A percentile compares a stretch with the other conserved stretches of the same genome.
Evolutionary conservation across 1,139 yeast genomes (phyloP).

Genomic region (Komagataea norvegica): DNA sequence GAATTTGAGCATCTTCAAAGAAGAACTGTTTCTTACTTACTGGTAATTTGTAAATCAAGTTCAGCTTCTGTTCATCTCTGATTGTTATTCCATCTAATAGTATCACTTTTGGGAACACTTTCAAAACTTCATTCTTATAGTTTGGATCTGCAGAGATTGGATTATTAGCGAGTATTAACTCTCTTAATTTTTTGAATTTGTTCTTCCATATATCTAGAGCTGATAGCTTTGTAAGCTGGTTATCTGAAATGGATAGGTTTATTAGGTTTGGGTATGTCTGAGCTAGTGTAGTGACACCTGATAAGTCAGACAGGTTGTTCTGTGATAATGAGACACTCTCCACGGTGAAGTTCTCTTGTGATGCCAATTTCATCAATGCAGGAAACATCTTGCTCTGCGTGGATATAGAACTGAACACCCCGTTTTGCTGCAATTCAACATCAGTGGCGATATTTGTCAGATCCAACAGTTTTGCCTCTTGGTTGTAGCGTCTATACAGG

Average conservation of each 20-base stretch:
- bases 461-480: conserved; percentile 62
- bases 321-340: conserved; percentile 73
- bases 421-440: conserved; percentile 52
- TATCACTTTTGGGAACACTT: conserved; percentile 70
- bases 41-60: conserved; percentile 50
- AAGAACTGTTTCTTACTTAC: conserved; percentile 51
- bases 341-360: conserved; percentile 42
- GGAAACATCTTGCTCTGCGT: conserved; percentile 79
- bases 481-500: conserved; percentile 61
- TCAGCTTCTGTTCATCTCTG: conserved; percentile 64
- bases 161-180: conserved; percentile 70
- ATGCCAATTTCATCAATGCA: conserved; percentile 84
- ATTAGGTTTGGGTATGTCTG: conserved; percentile 68
- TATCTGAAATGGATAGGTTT: conserved; percentile 77
- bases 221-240: conserved; percentile 54
- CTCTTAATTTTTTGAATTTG: conserved; percentile 69
- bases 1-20: conserved; percentile 76
- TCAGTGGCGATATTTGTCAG: conserved; percentile 67
- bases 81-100: conserved; percentile 75
- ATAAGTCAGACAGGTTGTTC: conserved; percentile 62
- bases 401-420: conserved; percentile 56
- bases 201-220: conserved; percentile 73
- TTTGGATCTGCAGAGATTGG: conserved; percentile 55
- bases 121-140: conserved; percentile 61
- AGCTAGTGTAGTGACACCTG: conserved; percentile 62